These are phyloP conservation scores for Strigomonas culicis DNA, from an alignment of 208 protist species.

Conservation along the genomic window DNA sequence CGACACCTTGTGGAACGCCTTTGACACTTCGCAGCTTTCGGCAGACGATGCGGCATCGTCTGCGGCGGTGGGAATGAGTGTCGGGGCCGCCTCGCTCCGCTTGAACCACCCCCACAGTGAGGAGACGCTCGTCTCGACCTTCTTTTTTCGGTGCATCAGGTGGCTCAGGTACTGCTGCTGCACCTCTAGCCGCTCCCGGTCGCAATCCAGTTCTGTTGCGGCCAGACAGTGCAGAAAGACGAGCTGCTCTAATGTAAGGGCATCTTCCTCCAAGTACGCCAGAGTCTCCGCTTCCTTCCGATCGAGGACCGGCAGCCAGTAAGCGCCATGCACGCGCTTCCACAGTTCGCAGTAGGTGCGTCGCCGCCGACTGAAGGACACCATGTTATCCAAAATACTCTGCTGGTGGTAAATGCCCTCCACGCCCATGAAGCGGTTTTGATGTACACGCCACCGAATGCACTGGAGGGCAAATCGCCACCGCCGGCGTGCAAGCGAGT, in stretches of 20 bases:
- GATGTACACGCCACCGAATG: constrained; percentile 7
- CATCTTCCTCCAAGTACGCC: constrained; percentile 46
- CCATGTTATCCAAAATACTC: constrained; percentile 33
- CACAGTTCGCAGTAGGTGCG: constrained; percentile 62
- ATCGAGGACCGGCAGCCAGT: constrained; percentile 65
- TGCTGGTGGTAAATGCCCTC: constrained; percentile 13
- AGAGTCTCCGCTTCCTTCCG: constrained; percentile 33
- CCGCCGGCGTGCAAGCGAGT: constrained; percentile 17
- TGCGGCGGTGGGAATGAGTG: not conserved
- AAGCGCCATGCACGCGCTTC: constrained; percentile 41
- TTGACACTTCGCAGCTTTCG: not conserved
- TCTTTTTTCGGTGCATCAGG: not conserved
- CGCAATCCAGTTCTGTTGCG: constrained; percentile 50
- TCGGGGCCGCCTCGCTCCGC: not conserved
- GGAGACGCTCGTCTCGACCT: not conserved
- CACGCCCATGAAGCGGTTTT: constrained; percentile 2
- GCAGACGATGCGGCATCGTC: no score
- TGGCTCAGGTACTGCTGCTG: constrained; percentile 1
- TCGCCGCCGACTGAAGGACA: constrained; percentile 49
- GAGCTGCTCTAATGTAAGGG: constrained; percentile 58
- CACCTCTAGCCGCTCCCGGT: constrained; percentile 15
- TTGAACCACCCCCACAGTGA: constrained; percentile 9
- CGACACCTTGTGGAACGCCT: not conserved
- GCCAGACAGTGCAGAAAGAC: constrained; percentile 76
- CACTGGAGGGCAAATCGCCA: constrained; percentile 41